Conservation (phyloP, 140 eudicot species). For the Oenanthe javanica region DNA sequence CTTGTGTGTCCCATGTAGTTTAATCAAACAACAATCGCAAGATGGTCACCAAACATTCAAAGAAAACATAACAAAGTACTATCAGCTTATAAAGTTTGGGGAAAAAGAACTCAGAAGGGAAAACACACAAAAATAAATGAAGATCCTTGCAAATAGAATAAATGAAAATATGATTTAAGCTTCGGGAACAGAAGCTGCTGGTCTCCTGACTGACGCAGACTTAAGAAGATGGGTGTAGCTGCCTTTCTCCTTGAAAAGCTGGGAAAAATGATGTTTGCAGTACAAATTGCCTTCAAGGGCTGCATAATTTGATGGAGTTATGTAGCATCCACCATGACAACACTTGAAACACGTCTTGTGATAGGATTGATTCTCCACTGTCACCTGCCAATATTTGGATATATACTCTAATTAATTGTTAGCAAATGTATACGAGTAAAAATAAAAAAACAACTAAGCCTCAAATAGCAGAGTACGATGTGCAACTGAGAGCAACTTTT, state of each 20-base stretch:
- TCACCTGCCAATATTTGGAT: constrained; percentile 44
- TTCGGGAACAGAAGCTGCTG: constrained; percentile 52
- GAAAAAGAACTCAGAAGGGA: not conserved
- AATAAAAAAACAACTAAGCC: not conserved
- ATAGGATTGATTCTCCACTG: constrained; percentile 81
- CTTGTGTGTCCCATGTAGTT: not conserved
- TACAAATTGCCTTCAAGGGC: constrained; percentile 86
- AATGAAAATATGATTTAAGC: constrained; percentile 22
- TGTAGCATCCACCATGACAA: constrained; percentile 90
- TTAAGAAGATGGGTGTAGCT: constrained; percentile 90
- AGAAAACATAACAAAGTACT: not conserved
- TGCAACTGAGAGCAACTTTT: not conserved
- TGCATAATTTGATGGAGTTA: constrained; percentile 94
- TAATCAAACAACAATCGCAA: not conserved
- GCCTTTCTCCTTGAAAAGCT: constrained; percentile 98
- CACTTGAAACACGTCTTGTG: constrained; percentile 96
- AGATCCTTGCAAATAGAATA: not conserved
- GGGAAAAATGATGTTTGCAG: constrained; percentile 98
- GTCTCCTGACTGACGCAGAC: constrained; percentile 80
- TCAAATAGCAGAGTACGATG: not conserved
- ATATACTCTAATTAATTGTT: not conserved
- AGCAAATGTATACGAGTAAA: not conserved
- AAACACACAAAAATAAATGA: not conserved
- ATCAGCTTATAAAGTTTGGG: not conserved
- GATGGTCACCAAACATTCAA: not conserved